phyloP scores from a whole-genome alignment of 352 stramenopile species.

The Pilasporangium apinafurcum region DNA sequence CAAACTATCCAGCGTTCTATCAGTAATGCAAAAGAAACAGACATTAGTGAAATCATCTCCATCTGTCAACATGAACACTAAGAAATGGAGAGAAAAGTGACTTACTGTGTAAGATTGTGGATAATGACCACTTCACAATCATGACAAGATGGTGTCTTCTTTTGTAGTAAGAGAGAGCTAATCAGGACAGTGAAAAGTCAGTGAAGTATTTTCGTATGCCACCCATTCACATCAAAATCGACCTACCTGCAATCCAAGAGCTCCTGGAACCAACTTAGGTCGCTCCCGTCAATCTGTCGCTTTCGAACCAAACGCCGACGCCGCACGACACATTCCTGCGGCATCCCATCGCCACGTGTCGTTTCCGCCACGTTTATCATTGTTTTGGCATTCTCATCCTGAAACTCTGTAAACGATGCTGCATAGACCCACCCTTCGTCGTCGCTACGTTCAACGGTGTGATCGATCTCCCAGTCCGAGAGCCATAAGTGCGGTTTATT shows the following conservation, averaged over 20 bases:
- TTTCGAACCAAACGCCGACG: conserved; percentile 50
- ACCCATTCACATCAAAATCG: background rate
- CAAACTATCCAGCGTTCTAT: conserved; percentile 33
- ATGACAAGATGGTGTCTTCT: conserved; percentile 70
- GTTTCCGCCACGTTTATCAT: background rate
- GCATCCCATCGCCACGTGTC: background rate
- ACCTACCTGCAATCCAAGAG: conserved; percentile 69
- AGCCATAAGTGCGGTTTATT: conserved; percentile 74
- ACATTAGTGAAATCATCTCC: conserved; percentile 6
- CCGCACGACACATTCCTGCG: conserved; percentile 27
- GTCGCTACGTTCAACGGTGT: conserved; percentile 38
- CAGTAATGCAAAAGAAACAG: conserved; percentile 1
- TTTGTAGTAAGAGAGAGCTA: conserved; percentile 59
- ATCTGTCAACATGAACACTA: background rate
- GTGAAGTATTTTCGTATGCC: conserved; percentile 1
- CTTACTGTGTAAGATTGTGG: conserved; percentile 49
- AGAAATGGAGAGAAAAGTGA: background rate
- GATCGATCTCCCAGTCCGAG: conserved; percentile 58
- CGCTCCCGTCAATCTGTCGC: conserved; percentile 62
- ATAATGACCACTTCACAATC: conserved; percentile 56
- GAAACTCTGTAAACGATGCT: conserved; percentile 24
- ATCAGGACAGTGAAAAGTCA: too few species aligned
- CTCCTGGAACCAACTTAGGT: conserved; percentile 81
- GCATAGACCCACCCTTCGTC: conserved; percentile 74
- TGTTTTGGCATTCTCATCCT: background rate